Evolutionary conservation across 352 stramenopile genomes (phyloP).

Genomic region (Thraustochytrium aureum): DNA sequence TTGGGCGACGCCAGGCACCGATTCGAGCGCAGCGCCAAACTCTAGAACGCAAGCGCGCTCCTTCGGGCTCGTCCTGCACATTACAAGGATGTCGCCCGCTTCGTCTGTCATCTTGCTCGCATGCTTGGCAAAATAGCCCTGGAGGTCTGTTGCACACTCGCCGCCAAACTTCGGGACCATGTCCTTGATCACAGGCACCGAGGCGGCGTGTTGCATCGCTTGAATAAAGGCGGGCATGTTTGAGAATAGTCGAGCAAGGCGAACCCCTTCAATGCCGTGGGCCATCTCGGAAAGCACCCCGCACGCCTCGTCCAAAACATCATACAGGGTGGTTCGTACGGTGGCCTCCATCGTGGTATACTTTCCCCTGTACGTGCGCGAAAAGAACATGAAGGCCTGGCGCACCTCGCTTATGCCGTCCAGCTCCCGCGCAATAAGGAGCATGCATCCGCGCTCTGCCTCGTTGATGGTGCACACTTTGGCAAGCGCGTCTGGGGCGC

Average conservation of each 20-base stretch:
- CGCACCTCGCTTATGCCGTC: conserved; percentile 33
- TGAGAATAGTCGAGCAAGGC: conserved; percentile 11
- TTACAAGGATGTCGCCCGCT: conserved; percentile 1
- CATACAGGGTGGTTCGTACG: conserved; percentile 5
- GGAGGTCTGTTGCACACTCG: neutral
- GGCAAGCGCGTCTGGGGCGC: neutral
- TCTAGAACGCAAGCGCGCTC: conserved; percentile 12
- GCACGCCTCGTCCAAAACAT: conserved; percentile 13
- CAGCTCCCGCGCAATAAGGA: conserved; percentile 33
- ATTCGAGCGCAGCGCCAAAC: conserved; percentile 20
- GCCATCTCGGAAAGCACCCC: conserved; percentile 10
- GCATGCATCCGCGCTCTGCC: neutral
- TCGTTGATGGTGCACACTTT: neutral
- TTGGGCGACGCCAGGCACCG: neutral
- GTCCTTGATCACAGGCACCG: neutral
- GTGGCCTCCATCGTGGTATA: conserved; percentile 8
- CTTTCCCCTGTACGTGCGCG: neutral
- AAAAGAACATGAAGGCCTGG: neutral
- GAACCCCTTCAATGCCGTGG: conserved; percentile 17
- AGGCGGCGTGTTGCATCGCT: neutral
- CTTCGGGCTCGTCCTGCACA: neutral
- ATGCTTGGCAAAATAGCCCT: neutral
- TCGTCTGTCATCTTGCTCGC: neutral
- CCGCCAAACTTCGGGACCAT: conserved; percentile 18
- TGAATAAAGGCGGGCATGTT: conserved; percentile 39